A percentile compares a stretch with the other conserved stretches of the same genome.
These are phyloP conservation scores for Ceratobasidium sp. DNA, from an alignment of 1,284 basidiomycete genomes.

Conservation along the genomic window DNA sequence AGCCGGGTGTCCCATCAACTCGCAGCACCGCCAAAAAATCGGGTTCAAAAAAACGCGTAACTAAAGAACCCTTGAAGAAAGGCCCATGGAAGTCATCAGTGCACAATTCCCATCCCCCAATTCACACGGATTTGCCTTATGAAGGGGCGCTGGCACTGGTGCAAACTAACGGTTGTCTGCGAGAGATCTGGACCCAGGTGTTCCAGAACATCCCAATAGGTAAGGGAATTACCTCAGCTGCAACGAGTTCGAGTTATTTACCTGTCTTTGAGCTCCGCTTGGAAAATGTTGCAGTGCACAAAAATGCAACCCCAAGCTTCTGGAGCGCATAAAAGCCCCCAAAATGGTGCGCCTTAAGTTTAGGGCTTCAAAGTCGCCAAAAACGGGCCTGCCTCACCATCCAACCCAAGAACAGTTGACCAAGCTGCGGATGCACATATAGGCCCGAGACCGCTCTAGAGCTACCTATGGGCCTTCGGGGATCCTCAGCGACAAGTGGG, in stretches of 20 bases:
- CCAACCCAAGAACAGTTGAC: not conserved
- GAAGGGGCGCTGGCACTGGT: conserved; percentile 5
- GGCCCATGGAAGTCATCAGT: not conserved
- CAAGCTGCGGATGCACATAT: not conserved
- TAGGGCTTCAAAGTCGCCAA: not conserved
- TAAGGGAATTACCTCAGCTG: not conserved
- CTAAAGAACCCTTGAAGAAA: conserved; percentile 9
- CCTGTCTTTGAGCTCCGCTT: not conserved
- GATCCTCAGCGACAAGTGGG: not conserved
- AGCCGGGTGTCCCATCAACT: too few relatives aligned
- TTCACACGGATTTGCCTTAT: conserved; percentile 4
- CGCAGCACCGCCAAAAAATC: not conserved
- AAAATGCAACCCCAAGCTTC: conserved; percentile 6
- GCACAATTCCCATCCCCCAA: not conserved
- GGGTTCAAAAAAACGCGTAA: not conserved
- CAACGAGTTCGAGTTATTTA: not conserved
- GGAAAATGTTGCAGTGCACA: not conserved
- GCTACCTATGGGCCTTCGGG: not conserved
- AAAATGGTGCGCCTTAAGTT: not conserved
- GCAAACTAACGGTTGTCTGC: conserved; percentile 6
- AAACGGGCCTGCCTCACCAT: not conserved
- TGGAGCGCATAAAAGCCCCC: not conserved
- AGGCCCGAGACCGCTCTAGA: not conserved
- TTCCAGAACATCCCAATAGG: not conserved
- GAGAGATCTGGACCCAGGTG: conserved; percentile 20